These are phyloP conservation scores for Fusarium sarcochroum DNA, from an alignment of 2,329 filamentous ascomycete genomes.

Conservation along the genomic window DNA sequence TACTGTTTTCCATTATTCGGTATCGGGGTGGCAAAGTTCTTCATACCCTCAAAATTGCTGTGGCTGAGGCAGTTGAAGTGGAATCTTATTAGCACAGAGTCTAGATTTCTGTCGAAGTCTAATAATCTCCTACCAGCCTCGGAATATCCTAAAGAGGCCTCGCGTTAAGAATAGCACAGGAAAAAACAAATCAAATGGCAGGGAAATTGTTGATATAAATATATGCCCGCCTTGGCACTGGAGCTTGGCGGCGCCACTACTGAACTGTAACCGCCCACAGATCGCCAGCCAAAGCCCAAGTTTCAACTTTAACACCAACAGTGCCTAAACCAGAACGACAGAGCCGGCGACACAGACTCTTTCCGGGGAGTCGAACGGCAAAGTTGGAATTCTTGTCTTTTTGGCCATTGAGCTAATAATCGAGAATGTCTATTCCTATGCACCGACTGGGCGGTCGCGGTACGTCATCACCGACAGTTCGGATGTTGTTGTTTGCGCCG, in stretches of 20 bases:
- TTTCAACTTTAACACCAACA: conserved; percentile 28
- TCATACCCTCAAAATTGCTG: background rate
- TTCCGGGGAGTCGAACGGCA: conserved; percentile 1
- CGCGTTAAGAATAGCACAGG: background rate
- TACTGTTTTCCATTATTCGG: background rate
- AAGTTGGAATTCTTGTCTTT: background rate
- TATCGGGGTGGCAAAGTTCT: background rate
- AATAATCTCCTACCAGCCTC: background rate
- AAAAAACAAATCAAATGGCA: background rate
- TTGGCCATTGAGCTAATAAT: background rate
- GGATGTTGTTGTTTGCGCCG: conserved; percentile 29
- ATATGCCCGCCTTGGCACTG: conserved; percentile 22
- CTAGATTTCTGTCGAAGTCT: conserved; percentile 3
- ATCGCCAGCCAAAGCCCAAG: conserved; percentile 36
- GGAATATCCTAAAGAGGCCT: conserved; percentile 13
- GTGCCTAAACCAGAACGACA: conserved; percentile 14
- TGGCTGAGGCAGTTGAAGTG: conserved; percentile 5
- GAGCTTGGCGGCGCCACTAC: conserved; percentile 40
- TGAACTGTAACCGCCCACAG: conserved; percentile 28
- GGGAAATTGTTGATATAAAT: conserved; percentile 1
- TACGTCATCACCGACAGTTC: conserved; percentile 49
- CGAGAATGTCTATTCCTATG: conserved; percentile 59
- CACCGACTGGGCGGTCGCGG: conserved; percentile 61
- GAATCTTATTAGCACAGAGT: background rate
- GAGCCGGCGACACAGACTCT: background rate